Conservation (phyloP, 495 filamentous ascomycete genomes). For the Hypoxylon subgilvum region DNA sequence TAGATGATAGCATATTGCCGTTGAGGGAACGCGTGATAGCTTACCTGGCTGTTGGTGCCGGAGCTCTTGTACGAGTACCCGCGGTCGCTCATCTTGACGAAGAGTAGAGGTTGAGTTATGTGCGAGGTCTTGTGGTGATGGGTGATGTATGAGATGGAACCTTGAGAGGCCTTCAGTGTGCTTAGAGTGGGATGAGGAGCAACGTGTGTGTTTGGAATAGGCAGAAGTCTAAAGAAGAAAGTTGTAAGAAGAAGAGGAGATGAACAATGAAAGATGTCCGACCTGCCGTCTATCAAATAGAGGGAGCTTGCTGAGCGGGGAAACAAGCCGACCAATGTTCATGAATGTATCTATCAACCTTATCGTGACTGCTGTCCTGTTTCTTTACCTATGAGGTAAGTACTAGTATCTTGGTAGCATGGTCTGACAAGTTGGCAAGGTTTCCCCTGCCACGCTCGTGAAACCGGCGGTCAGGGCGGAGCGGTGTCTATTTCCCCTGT, state of each 20-base stretch:
- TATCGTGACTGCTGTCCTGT: constrained; percentile 1
- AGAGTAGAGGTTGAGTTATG: not conserved
- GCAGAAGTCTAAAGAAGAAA: not conserved
- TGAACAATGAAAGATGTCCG: not conserved
- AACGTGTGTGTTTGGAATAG: not conserved
- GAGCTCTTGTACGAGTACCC: constrained; percentile 49
- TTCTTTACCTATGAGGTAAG: too few relatives aligned
- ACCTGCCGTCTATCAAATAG: not conserved
- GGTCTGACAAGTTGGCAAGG: not conserved
- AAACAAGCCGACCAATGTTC: not conserved
- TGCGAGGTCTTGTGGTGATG: not conserved
- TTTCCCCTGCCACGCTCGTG: constrained; percentile 2
- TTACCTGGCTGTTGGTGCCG: constrained; percentile 53
- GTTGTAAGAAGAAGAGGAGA: not conserved
- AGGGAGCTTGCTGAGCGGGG: not conserved
- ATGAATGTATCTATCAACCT: too few relatives aligned
- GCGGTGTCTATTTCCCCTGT: constrained; percentile 2
- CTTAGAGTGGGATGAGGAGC: not conserved
- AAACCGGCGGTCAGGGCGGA: not conserved
- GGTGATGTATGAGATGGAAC: not conserved
- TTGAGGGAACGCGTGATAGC: not conserved
- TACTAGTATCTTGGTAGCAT: too few relatives aligned
- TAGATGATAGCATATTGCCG: not conserved
- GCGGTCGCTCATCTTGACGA: constrained; percentile 39
- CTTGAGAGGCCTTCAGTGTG: not conserved